Conservation (phyloP, 768 basidiomycete species). For the Kwoniella sp. region DNA sequence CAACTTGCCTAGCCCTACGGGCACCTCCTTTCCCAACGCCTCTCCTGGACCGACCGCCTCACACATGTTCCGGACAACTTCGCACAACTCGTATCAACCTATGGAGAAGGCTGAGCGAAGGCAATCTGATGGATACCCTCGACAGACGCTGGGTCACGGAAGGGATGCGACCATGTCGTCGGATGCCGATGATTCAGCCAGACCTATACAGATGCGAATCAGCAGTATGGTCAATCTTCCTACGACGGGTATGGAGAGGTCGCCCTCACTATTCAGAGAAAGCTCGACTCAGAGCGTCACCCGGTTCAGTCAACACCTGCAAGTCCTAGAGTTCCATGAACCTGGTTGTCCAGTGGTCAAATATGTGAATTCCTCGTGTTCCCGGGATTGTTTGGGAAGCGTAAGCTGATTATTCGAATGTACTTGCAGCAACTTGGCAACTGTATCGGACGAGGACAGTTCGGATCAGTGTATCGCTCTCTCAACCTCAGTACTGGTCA, state of each 20-base stretch:
- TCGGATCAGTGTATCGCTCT: constrained; percentile 92
- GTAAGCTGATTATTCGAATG: constrained; percentile 9
- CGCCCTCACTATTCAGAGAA: constrained; percentile 18
- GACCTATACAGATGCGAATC: constrained; percentile 20
- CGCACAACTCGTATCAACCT: constrained; percentile 9
- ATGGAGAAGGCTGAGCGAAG: constrained; percentile 28
- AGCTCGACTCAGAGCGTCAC: constrained; percentile 7
- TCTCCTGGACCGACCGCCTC: constrained; percentile 6
- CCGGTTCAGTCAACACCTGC: constrained; percentile 24
- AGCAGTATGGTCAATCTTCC: constrained; percentile 30
- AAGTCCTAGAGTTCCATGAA: constrained; percentile 38
- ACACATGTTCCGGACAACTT: constrained; percentile 14
- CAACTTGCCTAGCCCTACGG: constrained; percentile 16
- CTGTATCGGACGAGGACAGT: constrained; percentile 95
- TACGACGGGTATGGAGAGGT: constrained; percentile 15
- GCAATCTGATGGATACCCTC: constrained; percentile 32
- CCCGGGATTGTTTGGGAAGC: not conserved
- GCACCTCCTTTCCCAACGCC: constrained; percentile 21
- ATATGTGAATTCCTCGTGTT: constrained; percentile 21
- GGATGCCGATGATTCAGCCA: constrained; percentile 16
- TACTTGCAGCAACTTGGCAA: constrained; percentile 87
- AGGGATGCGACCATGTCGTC: constrained; percentile 13
- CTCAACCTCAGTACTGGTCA: constrained; percentile 91
- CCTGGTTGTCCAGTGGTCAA: constrained; percentile 27
- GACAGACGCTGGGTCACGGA: constrained; percentile 9